Evolutionary conservation across 2,329 filamentous ascomycete genomes (phyloP), one percentile per base, ranked within the genome.

Genomic region (Aspergillus fructus): DNA sequence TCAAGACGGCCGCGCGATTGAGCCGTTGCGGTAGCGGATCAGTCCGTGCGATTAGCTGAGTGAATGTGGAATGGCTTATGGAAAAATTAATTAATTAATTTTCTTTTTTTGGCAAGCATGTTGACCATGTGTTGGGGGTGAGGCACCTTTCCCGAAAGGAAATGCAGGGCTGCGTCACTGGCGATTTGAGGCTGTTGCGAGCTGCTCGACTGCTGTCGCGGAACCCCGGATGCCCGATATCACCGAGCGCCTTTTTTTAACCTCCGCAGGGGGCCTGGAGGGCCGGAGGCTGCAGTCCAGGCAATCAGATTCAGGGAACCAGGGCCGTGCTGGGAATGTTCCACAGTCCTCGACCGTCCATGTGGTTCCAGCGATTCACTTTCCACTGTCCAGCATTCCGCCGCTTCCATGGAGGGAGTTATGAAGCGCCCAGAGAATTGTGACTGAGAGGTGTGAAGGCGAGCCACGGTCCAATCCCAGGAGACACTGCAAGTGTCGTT

Each of bases 121-220:
- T 27, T 50, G 56, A 62, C 63, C 63, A 65, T 64, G 62, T 65
- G 63, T 60, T 65, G 61, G 61, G 34, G 15, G 12, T 37, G 2
- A 15, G 34, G 13, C 12, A 37, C 34, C 34, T 59, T 64, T 62
- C 61, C 61, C 60, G 58, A 64, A 64, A 63, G 57, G 60, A 64
- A 55, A 34, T 55, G 56, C 63, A 65, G 60, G 62, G 48, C 64
- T 64, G 64, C 64, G 58, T 66, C 62, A 64, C 63, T 37, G 34
- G 34, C 12, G 34, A n/a, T 15, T 51, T 64, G 63, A 63, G 63
- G 63, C 63, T 64, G 60, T 62, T 24, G 24, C 24, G 24, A 24
- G 34, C 27, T 30, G 27, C 17, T 43, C 37, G 3, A 21, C 19
- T 21, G 21, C 21, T 13, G 48, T 27, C 62, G 55, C 62, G 60